Percentiles rank a stretch among this genome's conserved stretches.
Conservation (phyloP, 495 filamentous ascomycete species). For the Neohortaea acidophila region DNA sequence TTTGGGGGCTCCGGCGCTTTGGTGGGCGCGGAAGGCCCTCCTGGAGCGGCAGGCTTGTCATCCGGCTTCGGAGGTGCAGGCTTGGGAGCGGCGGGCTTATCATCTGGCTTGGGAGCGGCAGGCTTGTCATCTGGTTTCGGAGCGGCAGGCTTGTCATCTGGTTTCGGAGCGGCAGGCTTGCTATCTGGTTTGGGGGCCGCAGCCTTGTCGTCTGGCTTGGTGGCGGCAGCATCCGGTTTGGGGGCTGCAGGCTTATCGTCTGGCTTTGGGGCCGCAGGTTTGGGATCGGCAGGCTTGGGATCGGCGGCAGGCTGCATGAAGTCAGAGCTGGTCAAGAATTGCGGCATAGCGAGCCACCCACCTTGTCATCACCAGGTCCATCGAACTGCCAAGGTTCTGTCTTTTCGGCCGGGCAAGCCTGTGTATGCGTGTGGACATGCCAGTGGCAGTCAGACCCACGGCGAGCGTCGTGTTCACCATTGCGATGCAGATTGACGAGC, state of each 20-base stretch:
- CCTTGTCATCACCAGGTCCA: slow-evolving; percentile 6
- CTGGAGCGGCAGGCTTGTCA: neutral
- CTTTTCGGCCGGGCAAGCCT: slow-evolving; percentile 7
- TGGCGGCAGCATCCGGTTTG: neutral
- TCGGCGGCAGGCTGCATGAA: slow-evolving; percentile 6
- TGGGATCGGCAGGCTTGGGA: neutral
- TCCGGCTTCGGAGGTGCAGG: neutral
- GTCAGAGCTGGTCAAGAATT: neutral
- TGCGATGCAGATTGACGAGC: slow-evolving; percentile 10
- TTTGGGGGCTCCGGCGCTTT: no score
- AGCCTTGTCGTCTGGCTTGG: neutral
- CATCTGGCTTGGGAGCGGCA: neutral
- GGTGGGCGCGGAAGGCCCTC: no score
- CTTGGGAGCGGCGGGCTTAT: neutral
- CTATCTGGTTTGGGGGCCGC: neutral
- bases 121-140: no score
- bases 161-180: neutral
- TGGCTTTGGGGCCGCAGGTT: neutral
- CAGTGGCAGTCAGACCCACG: slow-evolving; percentile 14
- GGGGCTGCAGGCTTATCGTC: neutral
- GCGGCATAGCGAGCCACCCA: slow-evolving; percentile 7
- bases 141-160: neutral
- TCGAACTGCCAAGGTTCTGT: slow-evolving; percentile 11
- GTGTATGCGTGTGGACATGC: slow-evolving; percentile 16
- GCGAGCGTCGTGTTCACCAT: slow-evolving; percentile 16